Base-by-base conservation (phyloP, 2,329 filamentous ascomycete species). In the Ophiostoma perfectum region DNA sequence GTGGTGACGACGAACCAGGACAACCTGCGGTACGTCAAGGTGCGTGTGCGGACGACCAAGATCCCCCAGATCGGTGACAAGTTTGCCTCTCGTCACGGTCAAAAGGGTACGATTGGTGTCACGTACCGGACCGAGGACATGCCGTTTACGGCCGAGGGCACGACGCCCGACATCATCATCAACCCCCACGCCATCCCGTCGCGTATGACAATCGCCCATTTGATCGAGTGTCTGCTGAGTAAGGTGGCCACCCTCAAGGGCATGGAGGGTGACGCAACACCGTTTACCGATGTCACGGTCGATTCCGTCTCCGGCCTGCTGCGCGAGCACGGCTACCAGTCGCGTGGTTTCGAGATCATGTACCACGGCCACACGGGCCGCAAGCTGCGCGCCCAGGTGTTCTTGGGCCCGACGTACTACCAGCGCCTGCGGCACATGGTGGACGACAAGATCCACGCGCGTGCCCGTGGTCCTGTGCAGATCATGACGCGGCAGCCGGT, bases 201-300 rank as follows among this genome's bases (percentile, higher is more conserved):
- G 68, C 95, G 95, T 87, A 99, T 99, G 95, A 99, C 96, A 2
- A 99, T 99, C 88, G 95, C 95, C 75, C 95, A 99, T 84, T 93
- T 99, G 86, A 96, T 99, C 78, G 95, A 99, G 83, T 99, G 95
- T 85, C 86, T 98, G 74, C 86, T 99, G 68, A 96, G 92, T 78
- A 99, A 99, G 78, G 95, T 99, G 47, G 92, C 93, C 1, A 91
- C 95, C 2, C 84, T 99, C 36, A 91, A 93, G 79, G 96, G 95
- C 60, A 91, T 93, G 79, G 95, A 99, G 81, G 96, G 95, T 74
- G 96, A 99, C 75, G 95, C 95, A 1, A 99, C 95, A 0, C 95
- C 96, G 0, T 99, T 99, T 78, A 98, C 95, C 9, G 94, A 97
- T 74, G 93, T 99, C 71, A 99, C 95, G 0, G 94, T 99, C 70